Base-by-base conservation (phyloP, 2,329 filamentous ascomycete species). In the Fonsecaea pedrosoi region DNA sequence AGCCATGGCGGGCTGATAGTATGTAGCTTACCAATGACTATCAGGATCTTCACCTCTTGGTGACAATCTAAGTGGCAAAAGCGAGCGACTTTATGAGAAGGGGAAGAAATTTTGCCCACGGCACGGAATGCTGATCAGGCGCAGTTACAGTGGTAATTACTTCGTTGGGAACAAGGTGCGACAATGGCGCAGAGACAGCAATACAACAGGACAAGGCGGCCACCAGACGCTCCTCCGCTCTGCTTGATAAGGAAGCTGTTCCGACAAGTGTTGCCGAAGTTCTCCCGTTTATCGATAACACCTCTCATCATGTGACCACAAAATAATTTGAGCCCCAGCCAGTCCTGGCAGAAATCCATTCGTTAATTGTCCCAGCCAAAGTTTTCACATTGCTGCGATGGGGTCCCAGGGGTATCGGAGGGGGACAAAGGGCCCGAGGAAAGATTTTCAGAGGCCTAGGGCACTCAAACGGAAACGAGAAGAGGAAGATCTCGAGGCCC, bases 391-490 rank as follows among this genome's bases (percentile, higher is more conserved):
- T 30, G 1, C 38, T 38, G 60, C 34, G 10, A 70, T 70, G 68
- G 68, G 42, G 21, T 57, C 66, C 9, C 65, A 53, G 30, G 68
- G 66, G 12, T 37, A 61, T n/a, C 68, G 60, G 18, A 66, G 54
- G 40, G 66, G 59, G 15, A 25, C 34, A 2, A 48, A 50, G 9
- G 64, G 35, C 12, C 62, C 66, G 1, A 57, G 35, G 12, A 63
- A 40, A 34, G n/a, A 35, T 2, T 66, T 58, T 38, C 65, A 69
- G 40, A 60, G 55, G 10, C 68, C 70, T 32, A 72, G 73, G 25
- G 74, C 72, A 8, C 70, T 83, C 62, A 84, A 84, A 68, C 77
- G 81, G 66, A 83, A 83, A 72, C 79, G 81, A 37, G 79, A 78
- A 15, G 77, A 80, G 57, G 81, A 82, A 42, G 78, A 81, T 63